These are phyloP conservation scores for Lodderomyces theae DNA, from an alignment of 1,139 yeast genomes.

Conservation along the genomic window DNA sequence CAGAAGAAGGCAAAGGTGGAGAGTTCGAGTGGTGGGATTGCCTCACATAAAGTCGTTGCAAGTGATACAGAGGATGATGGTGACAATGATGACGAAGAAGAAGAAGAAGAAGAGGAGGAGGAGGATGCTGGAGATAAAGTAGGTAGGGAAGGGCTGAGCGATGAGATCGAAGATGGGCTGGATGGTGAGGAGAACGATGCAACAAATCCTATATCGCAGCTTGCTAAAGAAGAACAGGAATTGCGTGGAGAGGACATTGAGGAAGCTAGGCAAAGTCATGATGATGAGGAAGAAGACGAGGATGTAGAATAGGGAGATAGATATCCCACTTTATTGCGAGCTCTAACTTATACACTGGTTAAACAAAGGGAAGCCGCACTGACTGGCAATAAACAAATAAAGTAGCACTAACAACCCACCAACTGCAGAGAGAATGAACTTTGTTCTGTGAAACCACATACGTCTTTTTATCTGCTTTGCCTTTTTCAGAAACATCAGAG, in stretches of 20 bases:
- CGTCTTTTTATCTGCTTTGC: slow-evolving; percentile 63
- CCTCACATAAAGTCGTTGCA: background rate
- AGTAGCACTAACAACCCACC: slow-evolving; percentile 26
- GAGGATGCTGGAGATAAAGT: slow-evolving; percentile 19
- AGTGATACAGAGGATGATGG: slow-evolving; percentile 17
- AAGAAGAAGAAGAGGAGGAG: slow-evolving; percentile 13
- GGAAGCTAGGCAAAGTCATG: slow-evolving; percentile 10
- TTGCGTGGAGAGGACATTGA: slow-evolving; percentile 10
- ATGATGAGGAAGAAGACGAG: slow-evolving; percentile 6
- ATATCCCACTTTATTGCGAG: background rate
- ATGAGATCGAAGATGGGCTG: slow-evolving; percentile 27
- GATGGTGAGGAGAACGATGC: slow-evolving; percentile 14
- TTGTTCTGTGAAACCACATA: slow-evolving; percentile 64
- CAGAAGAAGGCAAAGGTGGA: background rate
- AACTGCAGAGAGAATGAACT: slow-evolving; percentile 35
- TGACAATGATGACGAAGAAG: slow-evolving; percentile 16
- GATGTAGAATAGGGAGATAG: slow-evolving; percentile 1
- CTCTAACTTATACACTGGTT: slow-evolving; percentile 21
- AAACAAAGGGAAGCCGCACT: slow-evolving; percentile 52
- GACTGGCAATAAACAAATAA: slow-evolving; percentile 45
- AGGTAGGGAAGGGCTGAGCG: slow-evolving; percentile 22
- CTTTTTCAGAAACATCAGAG: slow-evolving; percentile 70
- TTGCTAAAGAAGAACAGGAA: background rate
- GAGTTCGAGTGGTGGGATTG: background rate
- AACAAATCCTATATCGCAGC: slow-evolving; percentile 12